Evolutionary conservation across 75 land plant genomes (phyloP), one percentile per base, ranked within the genome.

Genomic region (Gnetum montanum): DNA sequence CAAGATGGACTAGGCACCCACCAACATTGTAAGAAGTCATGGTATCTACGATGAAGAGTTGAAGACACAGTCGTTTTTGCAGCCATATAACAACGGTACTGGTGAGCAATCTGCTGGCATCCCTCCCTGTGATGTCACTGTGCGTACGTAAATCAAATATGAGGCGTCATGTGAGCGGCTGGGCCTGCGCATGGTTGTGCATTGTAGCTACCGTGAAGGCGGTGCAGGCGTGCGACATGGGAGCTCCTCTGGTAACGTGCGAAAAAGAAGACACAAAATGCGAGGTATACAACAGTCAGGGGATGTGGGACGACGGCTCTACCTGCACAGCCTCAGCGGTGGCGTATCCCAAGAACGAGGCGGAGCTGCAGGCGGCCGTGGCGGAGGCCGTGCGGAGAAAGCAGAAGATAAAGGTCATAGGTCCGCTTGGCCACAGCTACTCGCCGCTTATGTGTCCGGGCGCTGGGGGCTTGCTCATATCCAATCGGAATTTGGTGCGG

Each of bases 321-420:
- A 7, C 31, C 6, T 29, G 53, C 53, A 30, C 2, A 2, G 53
- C 34, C 6, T 30, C 53, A 0, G 28, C 28, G 8, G 15, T 33
- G n/a, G 53, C 8, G 0, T 30, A 16, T 12, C 53, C 53, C 53
- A 50, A 7, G 1, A 50, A 30, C 0, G 53, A 50, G 8, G n/a
- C 13, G 0, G 18, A 50, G 20, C 53, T 50, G 0, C 20, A 29
- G 33, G 53, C 53, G 20, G 53, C 53, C 7, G 34, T 50, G 2
- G 33, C 53, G 2, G 1, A 29, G 19, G 53, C 34, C 6, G 53
- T 50, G 29, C 28, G 30, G 28, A 50, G n/a, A 1, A 50, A 50
- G 20, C 53, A 50, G 7, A 72, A 72, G 60, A 61, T 72, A 13
- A 72, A 68, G 33, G 75, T 72, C 12, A 43, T 60, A 18, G 61